Percentiles rank a stretch among this genome's conserved stretches.
These are phyloP conservation scores for Camellia granthamiana DNA, from an alignment of 148 eudicot species.

Conservation along the genomic window DNA sequence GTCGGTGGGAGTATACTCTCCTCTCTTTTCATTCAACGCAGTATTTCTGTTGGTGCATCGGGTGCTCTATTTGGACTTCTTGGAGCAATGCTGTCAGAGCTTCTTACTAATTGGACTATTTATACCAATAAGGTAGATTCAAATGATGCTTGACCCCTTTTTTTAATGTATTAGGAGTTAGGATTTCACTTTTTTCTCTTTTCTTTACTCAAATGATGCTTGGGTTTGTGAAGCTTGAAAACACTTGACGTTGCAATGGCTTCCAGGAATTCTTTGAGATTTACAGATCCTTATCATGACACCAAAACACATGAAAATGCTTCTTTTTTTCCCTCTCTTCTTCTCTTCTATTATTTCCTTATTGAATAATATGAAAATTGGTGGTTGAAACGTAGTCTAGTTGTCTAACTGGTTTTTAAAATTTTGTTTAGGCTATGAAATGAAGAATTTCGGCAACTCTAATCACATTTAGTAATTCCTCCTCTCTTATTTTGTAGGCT, in stretches of 20 bases:
- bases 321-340: background rate
- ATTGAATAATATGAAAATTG: background rate
- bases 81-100: conserved; percentile 93
- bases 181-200: background rate
- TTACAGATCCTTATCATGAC: background rate
- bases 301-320: background rate
- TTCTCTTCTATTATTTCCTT: background rate
- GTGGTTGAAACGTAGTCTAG: background rate
- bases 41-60: conserved; percentile 88
- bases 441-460: background rate
- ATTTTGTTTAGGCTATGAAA: background rate
- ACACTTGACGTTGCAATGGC: background rate
- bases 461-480: background rate
- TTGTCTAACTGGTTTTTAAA: background rate
- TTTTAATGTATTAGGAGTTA: background rate
- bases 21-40: conserved; percentile 54
- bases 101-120: conserved; percentile 84
- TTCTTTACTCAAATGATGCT: background rate
- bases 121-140: conserved; percentile 72
- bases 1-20: conserved; percentile 82
- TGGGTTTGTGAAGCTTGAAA: background rate
- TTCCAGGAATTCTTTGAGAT: background rate
- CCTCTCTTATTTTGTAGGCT: conserved; percentile 43
- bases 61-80: conserved; percentile 95
- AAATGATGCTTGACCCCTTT: background rate